phyloP scores from a whole-genome alignment of 2,329 filamentous ascomycete genomes.

The Ophiostoma angusticollis region DNA sequence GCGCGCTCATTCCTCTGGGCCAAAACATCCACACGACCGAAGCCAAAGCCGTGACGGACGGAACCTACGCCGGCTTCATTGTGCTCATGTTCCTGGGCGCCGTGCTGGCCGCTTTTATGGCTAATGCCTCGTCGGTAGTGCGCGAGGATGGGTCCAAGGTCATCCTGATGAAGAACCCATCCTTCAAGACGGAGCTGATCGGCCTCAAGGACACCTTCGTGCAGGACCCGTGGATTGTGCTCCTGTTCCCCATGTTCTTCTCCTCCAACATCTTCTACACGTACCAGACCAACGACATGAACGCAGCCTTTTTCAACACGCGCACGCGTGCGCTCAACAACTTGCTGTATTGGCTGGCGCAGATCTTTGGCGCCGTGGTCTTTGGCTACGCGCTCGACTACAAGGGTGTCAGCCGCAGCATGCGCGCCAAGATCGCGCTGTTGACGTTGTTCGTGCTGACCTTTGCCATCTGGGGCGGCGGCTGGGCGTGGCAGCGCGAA shows the following conservation, averaged over 20 bases:
- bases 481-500: conserved; percentile 60
- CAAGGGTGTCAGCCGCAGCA: conserved; percentile 43
- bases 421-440: conserved; percentile 54
- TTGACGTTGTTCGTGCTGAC: conserved; percentile 53
- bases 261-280: conserved; percentile 74
- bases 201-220: conserved; percentile 64
- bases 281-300: conserved; percentile 59
- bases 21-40: conserved; percentile 44
- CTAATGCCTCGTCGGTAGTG: conserved; percentile 58
- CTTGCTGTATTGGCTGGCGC: conserved; percentile 65
- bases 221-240: conserved; percentile 58
- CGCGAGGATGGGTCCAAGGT: conserved; percentile 67
- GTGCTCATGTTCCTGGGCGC: conserved; percentile 28
- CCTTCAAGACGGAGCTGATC: conserved; percentile 65
- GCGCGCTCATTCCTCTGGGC: conserved; percentile 61
- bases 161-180: conserved; percentile 83
- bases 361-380: conserved; percentile 62
- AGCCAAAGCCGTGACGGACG: conserved; percentile 14
- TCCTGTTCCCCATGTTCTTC: conserved; percentile 73
- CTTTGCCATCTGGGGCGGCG: conserved; percentile 70
- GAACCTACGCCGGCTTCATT: conserved; percentile 17
- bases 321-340: conserved; percentile 64
- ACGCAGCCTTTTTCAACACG: conserved; percentile 56
- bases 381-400: conserved; percentile 62
- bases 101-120: conserved; percentile 53